These are phyloP conservation scores for Alternaria postmessia DNA, from an alignment of 2,329 filamentous ascomycete species.

Conservation along the genomic window DNA sequence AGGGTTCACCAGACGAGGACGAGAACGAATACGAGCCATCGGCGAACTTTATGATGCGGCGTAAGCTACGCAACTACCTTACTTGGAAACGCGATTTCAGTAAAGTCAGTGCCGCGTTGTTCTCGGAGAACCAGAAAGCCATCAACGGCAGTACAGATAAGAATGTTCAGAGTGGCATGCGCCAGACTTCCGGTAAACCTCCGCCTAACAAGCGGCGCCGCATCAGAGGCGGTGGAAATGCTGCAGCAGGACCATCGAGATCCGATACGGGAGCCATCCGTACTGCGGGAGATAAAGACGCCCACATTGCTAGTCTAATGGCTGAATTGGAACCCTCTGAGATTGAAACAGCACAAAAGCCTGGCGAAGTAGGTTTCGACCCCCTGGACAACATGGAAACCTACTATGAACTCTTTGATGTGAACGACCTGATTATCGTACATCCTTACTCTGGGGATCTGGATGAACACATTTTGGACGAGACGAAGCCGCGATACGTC, in stretches of 20 bases:
- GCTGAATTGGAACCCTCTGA: constrained; percentile 84
- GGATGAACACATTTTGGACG: constrained; percentile 95
- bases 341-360: constrained; percentile 76
- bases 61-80: constrained; percentile 85
- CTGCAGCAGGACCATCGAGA: constrained; percentile 66
- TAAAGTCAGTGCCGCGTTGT: constrained; percentile 80
- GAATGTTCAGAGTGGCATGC: constrained; percentile 55
- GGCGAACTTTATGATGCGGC: constrained; percentile 87
- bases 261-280: constrained; percentile 76
- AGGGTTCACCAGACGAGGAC: constrained; percentile 53
- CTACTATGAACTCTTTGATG: constrained; percentile 89
- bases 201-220: constrained; percentile 87
- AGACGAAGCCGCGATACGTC: constrained; percentile 90
- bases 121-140: constrained; percentile 80
- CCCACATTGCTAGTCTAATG: constrained; percentile 82
- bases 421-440: constrained; percentile 85
- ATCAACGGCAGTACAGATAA: constrained; percentile 72
- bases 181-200: constrained; percentile 64
- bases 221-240: constrained; percentile 77
- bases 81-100: constrained; percentile 91
- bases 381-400: constrained; percentile 90
- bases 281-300: constrained; percentile 81
- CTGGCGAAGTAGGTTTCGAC: constrained; percentile 74
- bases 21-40: constrained; percentile 69
- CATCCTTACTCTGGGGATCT: constrained; percentile 96